phyloP scores from a whole-genome alignment of 1,284 basidiomycete genomes.

The Afroboletus lepidellus region DNA sequence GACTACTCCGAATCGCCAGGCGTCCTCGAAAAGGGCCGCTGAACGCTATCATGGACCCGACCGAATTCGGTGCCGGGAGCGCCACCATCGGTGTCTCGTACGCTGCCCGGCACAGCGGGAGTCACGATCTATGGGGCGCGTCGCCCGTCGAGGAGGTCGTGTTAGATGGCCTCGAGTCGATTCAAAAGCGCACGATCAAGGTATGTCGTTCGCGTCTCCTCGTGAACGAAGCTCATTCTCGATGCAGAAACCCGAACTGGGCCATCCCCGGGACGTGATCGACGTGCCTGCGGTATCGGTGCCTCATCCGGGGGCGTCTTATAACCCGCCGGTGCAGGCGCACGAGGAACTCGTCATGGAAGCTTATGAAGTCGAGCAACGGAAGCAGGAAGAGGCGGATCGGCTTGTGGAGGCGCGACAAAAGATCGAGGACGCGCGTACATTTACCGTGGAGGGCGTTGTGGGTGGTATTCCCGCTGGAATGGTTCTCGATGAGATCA shows the following conservation, averaged over 20 bases:
- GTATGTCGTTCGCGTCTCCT: slow-evolving; percentile 31
- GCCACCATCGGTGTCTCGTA: slow-evolving; percentile 58
- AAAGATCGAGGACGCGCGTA: slow-evolving; percentile 52
- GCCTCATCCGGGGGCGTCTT: slow-evolving; percentile 89
- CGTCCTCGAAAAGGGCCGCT: slow-evolving; percentile 67
- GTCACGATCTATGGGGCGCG: slow-evolving; percentile 69
- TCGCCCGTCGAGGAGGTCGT: slow-evolving; percentile 36
- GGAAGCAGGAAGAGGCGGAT: slow-evolving; percentile 53
- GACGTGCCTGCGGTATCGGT: slow-evolving; percentile 63
- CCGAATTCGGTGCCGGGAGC: slow-evolving; percentile 62
- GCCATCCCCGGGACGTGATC: slow-evolving; percentile 53
- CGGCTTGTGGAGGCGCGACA: slow-evolving; percentile 54
- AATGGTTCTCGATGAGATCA: slow-evolving; percentile 58
- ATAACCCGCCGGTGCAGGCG: slow-evolving; percentile 82
- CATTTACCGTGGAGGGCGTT: slow-evolving; percentile 25
- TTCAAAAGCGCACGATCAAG: slow-evolving; percentile 50
- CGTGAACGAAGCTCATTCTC: background rate
- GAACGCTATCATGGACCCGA: slow-evolving; percentile 64
- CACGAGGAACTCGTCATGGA: slow-evolving; percentile 75
- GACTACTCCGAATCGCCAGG: slow-evolving; percentile 73
- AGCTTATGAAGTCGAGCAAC: slow-evolving; percentile 71
- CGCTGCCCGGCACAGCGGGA: slow-evolving; percentile 67
- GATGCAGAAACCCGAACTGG: slow-evolving; percentile 46
- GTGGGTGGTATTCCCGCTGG: slow-evolving; percentile 41
- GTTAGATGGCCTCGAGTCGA: slow-evolving; percentile 43